Percentiles rank a stretch among this genome's conserved stretches.
These are phyloP conservation scores for Bolboschoenoplectus hybrid DNA, from an alignment of 202 grass and related monocot species.

Conservation along the genomic window DNA sequence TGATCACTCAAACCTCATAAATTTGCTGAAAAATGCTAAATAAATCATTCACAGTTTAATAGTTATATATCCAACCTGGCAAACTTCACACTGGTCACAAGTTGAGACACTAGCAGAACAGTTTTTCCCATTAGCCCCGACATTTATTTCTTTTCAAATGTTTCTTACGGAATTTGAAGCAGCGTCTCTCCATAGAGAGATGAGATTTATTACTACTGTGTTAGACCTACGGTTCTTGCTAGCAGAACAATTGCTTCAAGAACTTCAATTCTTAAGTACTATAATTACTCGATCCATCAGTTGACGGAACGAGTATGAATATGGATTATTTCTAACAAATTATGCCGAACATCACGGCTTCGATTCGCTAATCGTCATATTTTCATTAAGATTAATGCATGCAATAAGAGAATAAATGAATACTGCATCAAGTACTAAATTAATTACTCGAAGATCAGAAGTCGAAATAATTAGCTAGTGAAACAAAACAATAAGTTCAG, in stretches of 20 bases:
- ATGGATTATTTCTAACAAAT: background rate
- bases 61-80: background rate
- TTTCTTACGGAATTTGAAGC: too few relatives aligned
- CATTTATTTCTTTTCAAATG: too few relatives aligned
- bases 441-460: too few relatives aligned
- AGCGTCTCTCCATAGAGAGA: too few relatives aligned
- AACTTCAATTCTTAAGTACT: background rate
- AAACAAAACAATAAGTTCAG: too few relatives aligned
- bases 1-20: background rate
- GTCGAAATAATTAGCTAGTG: too few relatives aligned
- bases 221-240: too few relatives aligned
- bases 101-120: background rate
- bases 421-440: too few relatives aligned
- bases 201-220: too few relatives aligned
- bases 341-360: background rate
- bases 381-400: too few relatives aligned
- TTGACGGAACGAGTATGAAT: background rate
- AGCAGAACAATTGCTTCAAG: background rate
- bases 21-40: background rate
- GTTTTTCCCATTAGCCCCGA: too few relatives aligned
- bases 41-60: background rate
- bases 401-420: too few relatives aligned
- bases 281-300: background rate
- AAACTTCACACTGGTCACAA: background rate
- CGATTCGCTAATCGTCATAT: background rate